Percentiles rank a stretch among this genome's conserved stretches.
Evolutionary conservation across 225 moss, liverwort and hornwort genomes (phyloP).

Genomic region (Marchantia polymorpha): DNA sequence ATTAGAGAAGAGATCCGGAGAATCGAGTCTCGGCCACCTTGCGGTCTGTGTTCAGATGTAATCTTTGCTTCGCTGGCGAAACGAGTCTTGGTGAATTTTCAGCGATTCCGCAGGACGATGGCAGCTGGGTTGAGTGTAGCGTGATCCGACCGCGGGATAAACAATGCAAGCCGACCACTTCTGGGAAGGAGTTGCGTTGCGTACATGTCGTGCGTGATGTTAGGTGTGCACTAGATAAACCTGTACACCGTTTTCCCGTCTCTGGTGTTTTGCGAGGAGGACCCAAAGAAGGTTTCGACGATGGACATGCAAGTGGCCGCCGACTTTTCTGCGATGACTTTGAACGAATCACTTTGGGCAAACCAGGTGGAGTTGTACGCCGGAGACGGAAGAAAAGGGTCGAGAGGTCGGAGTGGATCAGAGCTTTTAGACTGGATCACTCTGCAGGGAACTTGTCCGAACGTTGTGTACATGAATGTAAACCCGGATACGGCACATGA

Average conservation of each 20-base stretch:
- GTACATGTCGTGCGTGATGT: neutral
- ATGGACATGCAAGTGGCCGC: neutral
- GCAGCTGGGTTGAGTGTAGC: neutral
- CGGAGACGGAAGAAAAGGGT: constrained; percentile 16
- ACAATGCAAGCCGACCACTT: neutral
- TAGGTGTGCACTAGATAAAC: neutral
- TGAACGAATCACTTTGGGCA: neutral
- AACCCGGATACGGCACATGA: constrained; percentile 10
- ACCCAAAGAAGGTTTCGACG: neutral
- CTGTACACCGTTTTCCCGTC: neutral
- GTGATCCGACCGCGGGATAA: neutral
- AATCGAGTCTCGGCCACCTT: neutral
- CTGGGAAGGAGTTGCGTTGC: neutral
- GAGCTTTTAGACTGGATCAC: constrained; percentile 4
- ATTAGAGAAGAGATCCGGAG: neutral
- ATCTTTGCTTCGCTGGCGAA: neutral
- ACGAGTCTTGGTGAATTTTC: neutral
- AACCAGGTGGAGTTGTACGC: constrained; percentile 28
- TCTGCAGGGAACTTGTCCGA: constrained; percentile 22
- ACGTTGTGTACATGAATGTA: constrained; percentile 1
- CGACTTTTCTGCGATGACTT: neutral
- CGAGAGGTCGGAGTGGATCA: neutral
- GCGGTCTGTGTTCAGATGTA: neutral
- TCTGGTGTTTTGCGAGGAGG: neutral
- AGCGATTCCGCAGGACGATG: too few species aligned